Conservation (phyloP, 2,329 filamentous ascomycete species). For the Drechslerella dactyloides region DNA sequence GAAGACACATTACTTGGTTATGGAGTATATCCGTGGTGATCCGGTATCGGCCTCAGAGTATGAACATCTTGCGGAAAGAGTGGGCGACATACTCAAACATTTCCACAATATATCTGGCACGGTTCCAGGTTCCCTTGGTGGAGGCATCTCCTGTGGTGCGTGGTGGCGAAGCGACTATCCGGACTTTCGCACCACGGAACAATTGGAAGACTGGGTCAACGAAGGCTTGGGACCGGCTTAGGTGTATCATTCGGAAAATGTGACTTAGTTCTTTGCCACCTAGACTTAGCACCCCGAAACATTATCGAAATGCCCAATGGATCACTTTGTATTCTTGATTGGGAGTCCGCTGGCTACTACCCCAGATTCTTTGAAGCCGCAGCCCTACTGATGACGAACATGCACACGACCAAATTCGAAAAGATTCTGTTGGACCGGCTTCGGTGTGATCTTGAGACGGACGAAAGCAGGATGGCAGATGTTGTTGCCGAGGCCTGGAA, state of each 20-base stretch:
- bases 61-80: background rate
- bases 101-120: background rate
- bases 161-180: slow-evolving; percentile 12
- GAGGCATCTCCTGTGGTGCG: slow-evolving; percentile 9
- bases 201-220: slow-evolving; percentile 9
- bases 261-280: too few species aligned
- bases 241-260: background rate
- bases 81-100: slow-evolving; percentile 5
- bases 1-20: slow-evolving; percentile 9
- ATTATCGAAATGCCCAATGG: too few species aligned
- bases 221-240: background rate
- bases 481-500: background rate
- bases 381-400: slow-evolving; percentile 9
- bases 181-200: slow-evolving; percentile 5
- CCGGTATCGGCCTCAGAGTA: background rate
- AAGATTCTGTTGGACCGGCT: slow-evolving; percentile 1
- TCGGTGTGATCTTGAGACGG: background rate
- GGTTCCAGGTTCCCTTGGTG: background rate
- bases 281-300: too few species aligned
- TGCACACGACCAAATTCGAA: slow-evolving; percentile 5
- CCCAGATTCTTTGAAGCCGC: background rate
- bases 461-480: background rate
- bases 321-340: too few species aligned
- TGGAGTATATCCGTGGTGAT: slow-evolving; percentile 7
- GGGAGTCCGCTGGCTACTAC: too few species aligned